A percentile compares a stretch with the other conserved stretches of the same genome.
These are phyloP conservation scores for Drechslerella stenobrocha DNA, from an alignment of 2,329 filamentous ascomycete genomes.

Conservation along the genomic window DNA sequence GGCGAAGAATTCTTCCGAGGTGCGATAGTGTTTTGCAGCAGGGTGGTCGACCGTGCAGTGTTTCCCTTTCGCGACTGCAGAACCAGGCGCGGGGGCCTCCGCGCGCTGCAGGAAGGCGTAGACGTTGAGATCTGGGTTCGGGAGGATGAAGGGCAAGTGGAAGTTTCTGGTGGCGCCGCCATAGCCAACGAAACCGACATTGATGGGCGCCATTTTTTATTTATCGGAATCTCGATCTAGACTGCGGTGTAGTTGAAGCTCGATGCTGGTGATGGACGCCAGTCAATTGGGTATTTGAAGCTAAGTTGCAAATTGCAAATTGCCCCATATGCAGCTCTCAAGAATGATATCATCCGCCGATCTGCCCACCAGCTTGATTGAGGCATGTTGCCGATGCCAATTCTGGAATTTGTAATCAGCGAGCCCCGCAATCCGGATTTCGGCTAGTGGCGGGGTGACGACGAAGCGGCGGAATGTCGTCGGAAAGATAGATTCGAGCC, in stretches of 20 bases:
- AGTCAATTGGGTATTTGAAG: not conserved
- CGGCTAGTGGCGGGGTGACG: not conserved
- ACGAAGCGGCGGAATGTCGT: not conserved
- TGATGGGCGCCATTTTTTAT: conserved; percentile 54
- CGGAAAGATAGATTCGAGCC: not conserved
- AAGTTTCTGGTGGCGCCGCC: conserved; percentile 60
- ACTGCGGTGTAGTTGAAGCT: not conserved
- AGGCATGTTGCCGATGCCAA: not conserved
- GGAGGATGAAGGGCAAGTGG: conserved; percentile 61
- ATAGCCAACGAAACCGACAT: conserved; percentile 61
- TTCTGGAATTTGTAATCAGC: conserved; percentile 1
- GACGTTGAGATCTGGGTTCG: conserved; percentile 59
- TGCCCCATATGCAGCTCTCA: no score
- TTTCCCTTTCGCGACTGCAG: conserved; percentile 50
- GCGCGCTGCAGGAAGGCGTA: conserved; percentile 61
- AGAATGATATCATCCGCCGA: no score
- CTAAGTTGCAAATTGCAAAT: no score
- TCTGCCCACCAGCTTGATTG: no score
- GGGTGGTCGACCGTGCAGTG: conserved; percentile 60
- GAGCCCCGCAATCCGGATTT: not conserved
- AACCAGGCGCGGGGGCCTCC: conserved; percentile 50
- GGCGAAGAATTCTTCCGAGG: conserved; percentile 55
- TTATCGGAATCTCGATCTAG: not conserved
- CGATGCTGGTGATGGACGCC: not conserved
- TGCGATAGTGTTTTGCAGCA: conserved; percentile 55